These are phyloP conservation scores for Malassezia brasiliensis DNA, from an alignment of 1,284 basidiomycete genomes.

Conservation along the genomic window DNA sequence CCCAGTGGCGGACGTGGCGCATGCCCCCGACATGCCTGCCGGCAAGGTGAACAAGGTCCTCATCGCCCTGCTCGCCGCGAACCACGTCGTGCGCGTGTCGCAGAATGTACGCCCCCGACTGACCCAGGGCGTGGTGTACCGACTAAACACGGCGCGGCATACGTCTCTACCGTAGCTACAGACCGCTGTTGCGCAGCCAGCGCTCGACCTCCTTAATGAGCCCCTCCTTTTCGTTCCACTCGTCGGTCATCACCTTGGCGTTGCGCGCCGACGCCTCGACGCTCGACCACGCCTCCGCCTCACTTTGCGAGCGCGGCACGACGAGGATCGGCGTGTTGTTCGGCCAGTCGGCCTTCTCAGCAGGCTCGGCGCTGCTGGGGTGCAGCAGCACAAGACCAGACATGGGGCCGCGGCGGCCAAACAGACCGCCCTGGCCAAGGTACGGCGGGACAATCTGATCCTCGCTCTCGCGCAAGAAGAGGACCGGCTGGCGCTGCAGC, in stretches of 20 bases:
- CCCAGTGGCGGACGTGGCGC: slow-evolving; percentile 67
- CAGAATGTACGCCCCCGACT: slow-evolving; percentile 34
- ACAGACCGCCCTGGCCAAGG: slow-evolving; percentile 13
- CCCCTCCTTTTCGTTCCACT: slow-evolving; percentile 17
- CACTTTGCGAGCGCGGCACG: background rate
- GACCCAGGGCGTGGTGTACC: slow-evolving; percentile 38
- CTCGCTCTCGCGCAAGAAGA: slow-evolving; percentile 9
- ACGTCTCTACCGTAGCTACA: slow-evolving; percentile 23
- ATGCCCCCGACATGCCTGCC: slow-evolving; percentile 71
- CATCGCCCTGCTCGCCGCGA: slow-evolving; percentile 77
- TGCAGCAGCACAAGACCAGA: slow-evolving; percentile 14
- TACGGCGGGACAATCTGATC: slow-evolving; percentile 6
- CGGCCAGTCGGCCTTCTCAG: slow-evolving; percentile 13
- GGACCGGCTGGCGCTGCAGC: slow-evolving; percentile 18
- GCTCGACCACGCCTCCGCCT: slow-evolving; percentile 1
- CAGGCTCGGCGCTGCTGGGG: background rate
- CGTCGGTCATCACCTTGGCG: slow-evolving; percentile 5
- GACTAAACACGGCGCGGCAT: slow-evolving; percentile 31
- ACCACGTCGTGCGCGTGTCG: slow-evolving; percentile 62
- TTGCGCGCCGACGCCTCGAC: background rate
- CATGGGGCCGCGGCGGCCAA: slow-evolving; percentile 12
- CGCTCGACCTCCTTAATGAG: slow-evolving; percentile 16
- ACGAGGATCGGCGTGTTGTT: slow-evolving; percentile 14
- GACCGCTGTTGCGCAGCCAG: slow-evolving; percentile 12
- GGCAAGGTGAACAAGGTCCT: slow-evolving; percentile 84